These are phyloP conservation scores for Schizochytrium sp. DNA, from an alignment of 108 stramenopile species.

Conservation along the genomic window DNA sequence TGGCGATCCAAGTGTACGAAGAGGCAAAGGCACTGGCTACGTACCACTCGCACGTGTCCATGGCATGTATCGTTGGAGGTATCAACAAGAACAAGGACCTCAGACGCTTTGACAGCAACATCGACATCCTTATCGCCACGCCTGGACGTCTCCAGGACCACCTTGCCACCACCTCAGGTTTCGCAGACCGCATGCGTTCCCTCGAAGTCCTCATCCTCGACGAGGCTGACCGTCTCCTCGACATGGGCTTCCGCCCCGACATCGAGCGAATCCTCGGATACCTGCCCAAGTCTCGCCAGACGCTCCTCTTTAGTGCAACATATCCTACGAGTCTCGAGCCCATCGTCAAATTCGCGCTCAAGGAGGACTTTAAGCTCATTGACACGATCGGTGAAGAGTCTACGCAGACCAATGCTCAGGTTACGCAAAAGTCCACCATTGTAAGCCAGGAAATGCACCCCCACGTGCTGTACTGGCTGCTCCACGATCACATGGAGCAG, in stretches of 20 bases:
- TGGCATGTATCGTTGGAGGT: conserved; percentile 82
- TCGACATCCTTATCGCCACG: conserved; percentile 87
- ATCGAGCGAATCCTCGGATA: conserved; percentile 81
- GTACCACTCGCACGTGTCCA: conserved; percentile 67
- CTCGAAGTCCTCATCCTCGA: conserved; percentile 85
- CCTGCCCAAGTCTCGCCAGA: conserved; percentile 84
- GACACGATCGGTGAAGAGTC: conserved; percentile 70
- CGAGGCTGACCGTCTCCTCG: conserved; percentile 92
- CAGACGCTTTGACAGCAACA: conserved; percentile 70
- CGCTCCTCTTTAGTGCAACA: conserved; percentile 94
- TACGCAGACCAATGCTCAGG: conserved; percentile 75
- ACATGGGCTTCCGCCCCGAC: conserved; percentile 89
- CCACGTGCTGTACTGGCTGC: conserved; percentile 58
- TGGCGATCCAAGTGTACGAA: conserved; percentile 87
- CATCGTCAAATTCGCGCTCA: conserved; percentile 77
- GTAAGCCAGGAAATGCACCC: conserved; percentile 62
- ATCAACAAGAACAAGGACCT: conserved; percentile 85
- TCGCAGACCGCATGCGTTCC: conserved; percentile 61
- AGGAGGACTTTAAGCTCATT: conserved; percentile 55
- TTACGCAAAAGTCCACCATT: conserved; percentile 77
- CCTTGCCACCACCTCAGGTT: conserved; percentile 82
- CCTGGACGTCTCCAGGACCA: conserved; percentile 90
- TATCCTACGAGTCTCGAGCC: conserved; percentile 78
- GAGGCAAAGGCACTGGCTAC: conserved; percentile 80
- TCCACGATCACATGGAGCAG: conserved; percentile 27